These are phyloP conservation scores for Zopfia rhizophila DNA, from an alignment of 2,329 filamentous ascomycete species.

Conservation along the genomic window DNA sequence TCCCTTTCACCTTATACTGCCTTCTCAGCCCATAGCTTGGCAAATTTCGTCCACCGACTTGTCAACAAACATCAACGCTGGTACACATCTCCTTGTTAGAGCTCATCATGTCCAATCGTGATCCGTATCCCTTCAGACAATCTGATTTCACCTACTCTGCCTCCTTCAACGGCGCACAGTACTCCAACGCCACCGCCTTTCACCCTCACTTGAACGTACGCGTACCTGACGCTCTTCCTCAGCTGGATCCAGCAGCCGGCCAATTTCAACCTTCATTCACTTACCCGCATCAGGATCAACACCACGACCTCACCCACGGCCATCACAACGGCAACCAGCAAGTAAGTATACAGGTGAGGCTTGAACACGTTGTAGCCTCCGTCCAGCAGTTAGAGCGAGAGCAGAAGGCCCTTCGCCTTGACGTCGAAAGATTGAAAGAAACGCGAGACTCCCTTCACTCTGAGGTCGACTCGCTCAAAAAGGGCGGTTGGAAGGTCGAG, in stretches of 20 bases:
- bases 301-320: background rate
- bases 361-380: too few relatives aligned
- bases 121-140: slow-evolving; percentile 3
- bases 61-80: too few relatives aligned
- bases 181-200: too few relatives aligned
- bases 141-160: too few relatives aligned
- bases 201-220: too few relatives aligned
- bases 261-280: slow-evolving; percentile 24
- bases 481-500: slow-evolving; percentile 28
- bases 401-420: slow-evolving; percentile 22
- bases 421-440: slow-evolving; percentile 29
- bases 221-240: background rate
- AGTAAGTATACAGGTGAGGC: slow-evolving; percentile 32
- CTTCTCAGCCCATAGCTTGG: too few relatives aligned
- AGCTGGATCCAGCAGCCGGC: slow-evolving; percentile 24
- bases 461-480: slow-evolving; percentile 33
- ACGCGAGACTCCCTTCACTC: slow-evolving; percentile 26
- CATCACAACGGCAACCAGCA: slow-evolving; percentile 16
- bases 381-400: slow-evolving; percentile 29
- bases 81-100: too few relatives aligned
- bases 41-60: too few relatives aligned
- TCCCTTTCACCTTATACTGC: too few relatives aligned
- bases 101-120: slow-evolving; percentile 13
- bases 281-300: too few relatives aligned
- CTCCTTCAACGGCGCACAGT: too few relatives aligned